A percentile compares a stretch with the other conserved stretches of the same genome.
Evolutionary conservation across 108 stramenopile genomes (phyloP).

Genomic region (Nitzschia putrida): DNA sequence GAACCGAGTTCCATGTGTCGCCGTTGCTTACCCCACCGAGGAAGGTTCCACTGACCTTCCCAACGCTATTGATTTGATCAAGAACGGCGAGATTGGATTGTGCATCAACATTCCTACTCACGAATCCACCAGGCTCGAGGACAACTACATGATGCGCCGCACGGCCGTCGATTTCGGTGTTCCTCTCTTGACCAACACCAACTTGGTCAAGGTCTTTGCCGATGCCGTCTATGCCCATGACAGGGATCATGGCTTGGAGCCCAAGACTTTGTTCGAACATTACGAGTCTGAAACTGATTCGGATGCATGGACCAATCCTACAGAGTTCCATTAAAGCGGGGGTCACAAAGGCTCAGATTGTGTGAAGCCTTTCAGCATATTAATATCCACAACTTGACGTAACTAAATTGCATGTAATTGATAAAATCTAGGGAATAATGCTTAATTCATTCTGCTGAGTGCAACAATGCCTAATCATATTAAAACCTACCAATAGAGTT

Average conservation of each 20-base stretch:
- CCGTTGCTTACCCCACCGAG: conserved; percentile 85
- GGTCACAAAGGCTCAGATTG: no score
- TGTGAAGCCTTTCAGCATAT: no score
- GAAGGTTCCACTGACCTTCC: conserved; percentile 45
- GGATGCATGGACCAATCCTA: conserved; percentile 77
- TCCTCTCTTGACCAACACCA: conserved; percentile 93
- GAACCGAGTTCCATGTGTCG: conserved; percentile 83
- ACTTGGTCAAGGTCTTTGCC: conserved; percentile 86
- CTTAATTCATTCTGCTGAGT: no score
- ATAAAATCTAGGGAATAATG: no score
- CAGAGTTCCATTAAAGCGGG: conserved; percentile 58
- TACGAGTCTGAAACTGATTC: conserved; percentile 65
- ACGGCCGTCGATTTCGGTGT: conserved; percentile 95
- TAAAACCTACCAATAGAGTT: no score
- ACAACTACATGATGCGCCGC: conserved; percentile 93
- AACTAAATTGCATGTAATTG: no score
- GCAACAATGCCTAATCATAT: no score
- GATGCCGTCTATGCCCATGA: conserved; percentile 72
- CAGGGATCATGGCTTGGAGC: conserved; percentile 67
- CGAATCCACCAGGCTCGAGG: conserved; percentile 79
- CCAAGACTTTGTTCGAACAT: conserved; percentile 76
- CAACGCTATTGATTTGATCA: conserved; percentile 79
- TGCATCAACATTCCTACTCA: conserved; percentile 94
- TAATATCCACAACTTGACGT: no score
- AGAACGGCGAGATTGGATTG: conserved; percentile 80